Base-by-base conservation (phyloP, 2,329 filamentous ascomycete genomes). In the Aureobasidium sp. region DNA sequence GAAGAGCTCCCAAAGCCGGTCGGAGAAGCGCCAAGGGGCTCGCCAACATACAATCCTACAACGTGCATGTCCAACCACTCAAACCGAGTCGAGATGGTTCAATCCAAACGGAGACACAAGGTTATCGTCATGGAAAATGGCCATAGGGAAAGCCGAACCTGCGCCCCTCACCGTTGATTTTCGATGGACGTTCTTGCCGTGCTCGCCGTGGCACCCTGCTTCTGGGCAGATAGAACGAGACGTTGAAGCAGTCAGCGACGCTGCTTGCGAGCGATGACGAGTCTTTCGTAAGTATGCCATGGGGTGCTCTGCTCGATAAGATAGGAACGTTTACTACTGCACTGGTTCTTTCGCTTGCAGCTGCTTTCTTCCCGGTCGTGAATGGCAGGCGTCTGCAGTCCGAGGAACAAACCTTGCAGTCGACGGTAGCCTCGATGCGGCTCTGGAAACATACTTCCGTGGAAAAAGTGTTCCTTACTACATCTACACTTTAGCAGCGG, bases 121-220 rank as follows among this genome's bases (percentile, higher is more conserved):
- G 14, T 6, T 35, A 11, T 19, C 15, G 19, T 33, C 12, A 0
- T 31, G 22, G 19, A 0, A 53, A 7, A 22, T 15, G 33, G 22
- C 15, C 24, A 37, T n/a, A 29, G 48, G 12, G 14, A 7, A 24
- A 37, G 27, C 40, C n/a, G 11, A 37, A 22, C 48, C 15, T 37
- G 31, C 33, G 33, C 19, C 48, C 31, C 17, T 27, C 50, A 15
- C 50, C 50, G 50, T 53, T 53, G 22, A 14, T 53, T 40, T 14
- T 4, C 33, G 33, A 53, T 27, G 50, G n/a, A 37, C 50, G 50
- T 53, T 53, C 14, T 53, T 53, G 50, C 50, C 50, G 50, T 50
- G 31, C 48, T 50, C 31, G 48, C 48, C 48, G n/a, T 22, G n/a
- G n/a, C 48, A 24, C 31, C 11, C 31, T 35, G 19, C n/a, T 35